Percentiles rank a stretch among this genome's conserved stretches.
These are phyloP conservation scores for Rachicladosporium sp. DNA, from an alignment of 2,329 filamentous ascomycete genomes.

Conservation along the genomic window DNA sequence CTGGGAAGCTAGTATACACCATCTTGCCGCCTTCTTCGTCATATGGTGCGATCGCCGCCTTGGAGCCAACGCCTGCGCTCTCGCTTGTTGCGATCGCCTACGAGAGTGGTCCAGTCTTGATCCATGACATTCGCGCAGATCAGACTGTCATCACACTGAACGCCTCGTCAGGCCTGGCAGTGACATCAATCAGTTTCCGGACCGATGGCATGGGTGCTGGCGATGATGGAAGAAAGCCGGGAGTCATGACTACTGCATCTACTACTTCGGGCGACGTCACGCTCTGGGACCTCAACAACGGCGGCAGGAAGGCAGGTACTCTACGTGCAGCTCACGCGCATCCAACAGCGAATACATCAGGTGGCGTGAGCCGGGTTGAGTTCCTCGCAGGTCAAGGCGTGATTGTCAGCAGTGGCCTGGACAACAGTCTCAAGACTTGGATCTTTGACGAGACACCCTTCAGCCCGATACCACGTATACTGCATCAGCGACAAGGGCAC, in stretches of 20 bases:
- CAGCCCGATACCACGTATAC: slow-evolving; percentile 68
- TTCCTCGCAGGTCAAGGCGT: slow-evolving; percentile 85
- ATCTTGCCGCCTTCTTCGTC: slow-evolving; percentile 63
- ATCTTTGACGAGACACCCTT: slow-evolving; percentile 91
- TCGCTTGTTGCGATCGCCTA: slow-evolving; percentile 84
- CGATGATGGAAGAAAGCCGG: slow-evolving; percentile 69
- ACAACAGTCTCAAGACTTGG: slow-evolving; percentile 93
- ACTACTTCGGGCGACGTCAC: slow-evolving; percentile 73
- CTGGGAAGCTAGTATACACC: slow-evolving; percentile 80
- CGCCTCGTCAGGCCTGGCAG: slow-evolving; percentile 46
- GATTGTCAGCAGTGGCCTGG: slow-evolving; percentile 76
- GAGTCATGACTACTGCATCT: slow-evolving; percentile 88
- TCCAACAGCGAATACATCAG: slow-evolving; percentile 55
- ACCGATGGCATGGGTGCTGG: slow-evolving; percentile 82
- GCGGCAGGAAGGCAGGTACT: slow-evolving; percentile 74
- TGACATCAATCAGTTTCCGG: slow-evolving; percentile 79
- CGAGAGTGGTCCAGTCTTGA: slow-evolving; percentile 60
- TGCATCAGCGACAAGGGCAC: slow-evolving; percentile 81
- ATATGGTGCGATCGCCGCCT: slow-evolving; percentile 71
- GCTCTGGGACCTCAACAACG: slow-evolving; percentile 89
- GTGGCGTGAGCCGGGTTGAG: slow-evolving; percentile 76
- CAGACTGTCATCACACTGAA: slow-evolving; percentile 51
- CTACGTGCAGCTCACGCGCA: slow-evolving; percentile 80
- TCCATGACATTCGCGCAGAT: slow-evolving; percentile 74
- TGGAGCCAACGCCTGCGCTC: slow-evolving; percentile 73